Conservation (phyloP, 176 grass and related monocot species). For the Triticum turgidum region DNA sequence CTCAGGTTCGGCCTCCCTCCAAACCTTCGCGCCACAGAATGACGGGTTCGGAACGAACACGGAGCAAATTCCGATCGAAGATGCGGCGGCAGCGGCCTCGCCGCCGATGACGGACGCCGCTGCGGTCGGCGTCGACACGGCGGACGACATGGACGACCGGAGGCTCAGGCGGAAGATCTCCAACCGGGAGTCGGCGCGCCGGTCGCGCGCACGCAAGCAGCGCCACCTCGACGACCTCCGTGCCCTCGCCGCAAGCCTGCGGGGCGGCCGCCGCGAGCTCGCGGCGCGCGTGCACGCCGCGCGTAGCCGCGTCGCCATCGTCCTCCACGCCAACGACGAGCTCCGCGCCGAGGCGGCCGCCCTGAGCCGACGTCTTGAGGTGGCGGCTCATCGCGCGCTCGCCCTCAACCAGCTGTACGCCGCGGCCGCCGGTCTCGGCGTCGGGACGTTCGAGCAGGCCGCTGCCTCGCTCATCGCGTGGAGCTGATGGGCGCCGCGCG, state of each 20-base stretch:
- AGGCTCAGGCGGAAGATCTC: slow-evolving; percentile 67
- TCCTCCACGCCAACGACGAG: slow-evolving; percentile 38
- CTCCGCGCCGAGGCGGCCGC: slow-evolving; percentile 40
- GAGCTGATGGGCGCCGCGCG: background rate
- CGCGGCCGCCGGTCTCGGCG: background rate
- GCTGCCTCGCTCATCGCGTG: slow-evolving; percentile 57
- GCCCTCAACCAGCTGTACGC: slow-evolving; percentile 35
- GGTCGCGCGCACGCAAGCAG: slow-evolving; percentile 73
- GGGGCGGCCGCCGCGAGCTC: slow-evolving; percentile 38
- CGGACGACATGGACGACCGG: slow-evolving; percentile 17
- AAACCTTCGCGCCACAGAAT: slow-evolving; percentile 12
- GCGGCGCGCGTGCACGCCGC: background rate
- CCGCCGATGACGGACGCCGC: background rate
- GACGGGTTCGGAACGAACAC: background rate
- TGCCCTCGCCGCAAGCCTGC: slow-evolving; percentile 5
- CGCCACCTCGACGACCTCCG: slow-evolving; percentile 53
- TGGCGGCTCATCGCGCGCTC: slow-evolving; percentile 20
- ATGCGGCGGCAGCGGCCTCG: background rate
- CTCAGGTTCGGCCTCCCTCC: background rate
- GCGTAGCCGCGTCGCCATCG: background rate
- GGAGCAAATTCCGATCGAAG: background rate
- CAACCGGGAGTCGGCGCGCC: slow-evolving; percentile 82
- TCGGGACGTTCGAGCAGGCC: slow-evolving; percentile 44
- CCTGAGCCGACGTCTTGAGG: slow-evolving; percentile 38
- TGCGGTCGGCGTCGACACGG: background rate